Percentiles rank a stretch among this genome's conserved stretches.
phyloP scores from a whole-genome alignment of 257 asterid genomes.

The Ballota nigra region DNA sequence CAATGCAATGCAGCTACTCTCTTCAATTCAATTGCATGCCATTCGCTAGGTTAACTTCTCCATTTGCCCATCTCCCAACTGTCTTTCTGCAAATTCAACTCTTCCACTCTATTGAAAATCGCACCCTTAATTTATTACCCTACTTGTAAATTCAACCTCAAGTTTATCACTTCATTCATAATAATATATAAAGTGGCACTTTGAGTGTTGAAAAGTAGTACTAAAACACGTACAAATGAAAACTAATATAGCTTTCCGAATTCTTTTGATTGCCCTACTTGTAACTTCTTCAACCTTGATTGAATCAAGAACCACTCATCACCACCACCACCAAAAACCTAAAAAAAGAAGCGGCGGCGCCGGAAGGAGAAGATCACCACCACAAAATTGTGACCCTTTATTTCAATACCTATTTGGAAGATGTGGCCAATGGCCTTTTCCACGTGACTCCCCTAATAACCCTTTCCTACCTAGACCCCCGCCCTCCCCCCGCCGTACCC shows the following conservation, averaged over 20 bases:
- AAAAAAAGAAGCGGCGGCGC: slow-evolving; percentile 26
- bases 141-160: background rate
- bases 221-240: background rate
- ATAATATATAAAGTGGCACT: background rate
- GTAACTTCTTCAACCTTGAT: slow-evolving; percentile 34
- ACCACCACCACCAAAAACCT: background rate
- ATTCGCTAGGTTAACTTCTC: background rate
- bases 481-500: slow-evolving; percentile 37
- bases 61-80: slow-evolving; percentile 9
- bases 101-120: slow-evolving; percentile 5
- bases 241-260: background rate
- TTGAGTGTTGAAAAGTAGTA: background rate
- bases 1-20: background rate
- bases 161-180: slow-evolving; percentile 1
- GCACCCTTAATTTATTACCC: slow-evolving; percentile 7
- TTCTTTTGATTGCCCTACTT: slow-evolving; percentile 33
- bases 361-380: slow-evolving; percentile 5
- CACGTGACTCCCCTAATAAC: slow-evolving; percentile 33
- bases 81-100: slow-evolving; percentile 14
- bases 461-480: slow-evolving; percentile 38
- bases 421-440: slow-evolving; percentile 57
- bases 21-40: background rate
- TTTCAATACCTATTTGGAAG: slow-evolving; percentile 35
- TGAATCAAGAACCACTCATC: slow-evolving; percentile 28
- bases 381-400: slow-evolving; percentile 52